Conservation (phyloP, 345 rosid genomes). For the Abelmoschus esculentus region DNA sequence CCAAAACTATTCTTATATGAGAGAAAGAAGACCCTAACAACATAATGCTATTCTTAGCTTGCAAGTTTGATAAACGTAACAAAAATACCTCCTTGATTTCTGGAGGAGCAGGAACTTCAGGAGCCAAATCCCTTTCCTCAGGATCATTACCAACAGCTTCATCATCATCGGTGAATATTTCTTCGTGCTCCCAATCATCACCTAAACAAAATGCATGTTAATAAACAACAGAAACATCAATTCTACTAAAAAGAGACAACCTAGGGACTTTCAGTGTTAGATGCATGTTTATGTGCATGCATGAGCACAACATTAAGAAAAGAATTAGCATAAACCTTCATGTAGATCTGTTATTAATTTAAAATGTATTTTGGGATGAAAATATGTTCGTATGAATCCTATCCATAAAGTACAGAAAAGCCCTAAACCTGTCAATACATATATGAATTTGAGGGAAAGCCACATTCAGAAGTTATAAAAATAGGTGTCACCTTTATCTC, state of each 20-base stretch:
- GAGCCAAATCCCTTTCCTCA: slow-evolving; percentile 86
- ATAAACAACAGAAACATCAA: slow-evolving; percentile 2
- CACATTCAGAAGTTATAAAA: not conserved
- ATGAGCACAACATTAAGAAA: not conserved
- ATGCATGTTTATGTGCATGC: not conserved
- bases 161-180: slow-evolving; percentile 96
- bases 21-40: not conserved
- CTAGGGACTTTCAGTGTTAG: not conserved
- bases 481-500: not conserved
- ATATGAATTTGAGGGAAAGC: not conserved
- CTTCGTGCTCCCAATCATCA: slow-evolving; percentile 99
- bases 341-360: not conserved
- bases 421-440: not conserved
- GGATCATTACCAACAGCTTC: slow-evolving; percentile 92
- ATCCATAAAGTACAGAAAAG: slow-evolving; percentile 2
- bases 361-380: not conserved
- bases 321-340: not conserved
- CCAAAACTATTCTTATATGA: not conserved
- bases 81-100: slow-evolving; percentile 77
- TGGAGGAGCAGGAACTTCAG: slow-evolving; percentile 94
- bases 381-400: not conserved
- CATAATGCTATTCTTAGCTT: slow-evolving; percentile 1
- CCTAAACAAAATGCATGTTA: slow-evolving; percentile 29
- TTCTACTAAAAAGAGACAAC: not conserved
- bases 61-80: not conserved